Percentiles rank a stretch among this genome's conserved stretches.
Conservation (phyloP, 78 protist genomes). For the Dictyostelium citrinum region DNA sequence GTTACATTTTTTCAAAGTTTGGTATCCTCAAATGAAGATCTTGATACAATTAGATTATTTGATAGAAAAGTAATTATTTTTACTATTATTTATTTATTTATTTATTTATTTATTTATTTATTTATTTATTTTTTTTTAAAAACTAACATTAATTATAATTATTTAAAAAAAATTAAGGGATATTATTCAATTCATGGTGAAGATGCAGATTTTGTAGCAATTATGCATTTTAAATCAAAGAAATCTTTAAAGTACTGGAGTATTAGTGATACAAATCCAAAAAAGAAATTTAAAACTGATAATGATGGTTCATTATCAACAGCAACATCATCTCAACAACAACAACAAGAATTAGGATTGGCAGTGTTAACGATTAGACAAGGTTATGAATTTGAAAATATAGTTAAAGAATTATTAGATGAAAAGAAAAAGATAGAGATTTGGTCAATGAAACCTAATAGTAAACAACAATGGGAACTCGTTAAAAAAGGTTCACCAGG, state of each 20-base stretch:
- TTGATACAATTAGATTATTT: constrained; percentile 22
- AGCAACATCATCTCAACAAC: neutral
- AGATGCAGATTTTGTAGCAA: constrained; percentile 49
- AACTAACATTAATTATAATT: too few species aligned
- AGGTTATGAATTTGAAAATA: constrained; percentile 42
- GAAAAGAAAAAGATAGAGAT: constrained; percentile 32
- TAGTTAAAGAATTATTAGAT: constrained; percentile 16
- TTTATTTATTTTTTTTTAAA: neutral
- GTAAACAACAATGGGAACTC: constrained; percentile 28
- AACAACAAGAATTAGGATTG: neutral
- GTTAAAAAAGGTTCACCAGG: constrained; percentile 43
- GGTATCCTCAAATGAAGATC: neutral
- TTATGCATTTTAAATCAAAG: constrained; percentile 53
- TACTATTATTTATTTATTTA: neutral
- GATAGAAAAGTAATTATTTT: constrained; percentile 53
- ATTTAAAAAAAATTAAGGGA: too few species aligned
- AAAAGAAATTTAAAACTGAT: constrained; percentile 17
- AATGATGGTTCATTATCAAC: neutral
- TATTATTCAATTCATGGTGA: constrained; percentile 61
- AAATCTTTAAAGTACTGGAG: constrained; percentile 57
- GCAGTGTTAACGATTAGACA: constrained; percentile 36
- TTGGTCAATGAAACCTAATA: constrained; percentile 28
- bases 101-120: neutral
- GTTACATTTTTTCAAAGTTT: constrained; percentile 42
- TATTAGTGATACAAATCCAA: neutral